phyloP scores from a whole-genome alignment of 139 green algal genomes.

The Gonium pectorale region DNA sequence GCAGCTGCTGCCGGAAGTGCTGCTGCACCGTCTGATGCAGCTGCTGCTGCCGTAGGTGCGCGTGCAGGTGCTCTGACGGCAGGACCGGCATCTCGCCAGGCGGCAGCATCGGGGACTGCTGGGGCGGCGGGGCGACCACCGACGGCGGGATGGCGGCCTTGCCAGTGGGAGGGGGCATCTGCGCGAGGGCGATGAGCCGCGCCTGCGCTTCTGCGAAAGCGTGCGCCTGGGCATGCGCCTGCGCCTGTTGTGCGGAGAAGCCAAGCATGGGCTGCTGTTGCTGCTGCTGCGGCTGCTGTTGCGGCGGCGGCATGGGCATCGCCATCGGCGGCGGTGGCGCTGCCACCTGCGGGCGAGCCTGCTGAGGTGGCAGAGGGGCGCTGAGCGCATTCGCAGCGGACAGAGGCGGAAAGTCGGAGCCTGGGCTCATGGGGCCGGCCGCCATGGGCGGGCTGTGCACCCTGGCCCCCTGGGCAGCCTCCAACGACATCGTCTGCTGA shows the following conservation, averaged over 20 bases:
- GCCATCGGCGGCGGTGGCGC: neutral
- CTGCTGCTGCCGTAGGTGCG: neutral
- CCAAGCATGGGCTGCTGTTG: neutral
- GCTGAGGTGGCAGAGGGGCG: neutral
- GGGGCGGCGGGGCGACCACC: neutral
- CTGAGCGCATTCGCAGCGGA: neutral
- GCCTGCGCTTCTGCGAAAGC: neutral
- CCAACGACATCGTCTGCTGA: too few species aligned
- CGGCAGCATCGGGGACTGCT: neutral
- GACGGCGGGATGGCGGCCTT: neutral
- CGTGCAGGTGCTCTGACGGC: slow-evolving; percentile 24
- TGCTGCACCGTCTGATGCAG: neutral
- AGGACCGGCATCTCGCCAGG: neutral
- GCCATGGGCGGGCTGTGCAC: neutral
- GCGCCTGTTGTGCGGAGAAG: neutral
- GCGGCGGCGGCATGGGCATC: neutral
- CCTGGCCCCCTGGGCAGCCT: too few species aligned
- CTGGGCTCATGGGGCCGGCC: slow-evolving; percentile 19
- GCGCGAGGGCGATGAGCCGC: neutral
- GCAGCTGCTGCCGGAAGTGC: neutral
- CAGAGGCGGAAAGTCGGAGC: slow-evolving; percentile 37
- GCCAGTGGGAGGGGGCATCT: neutral
- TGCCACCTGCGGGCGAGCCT: neutral
- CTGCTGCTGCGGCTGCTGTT: neutral
- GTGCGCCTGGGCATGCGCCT: slow-evolving; percentile 5